These are phyloP conservation scores for Hydrangea macrophylla DNA, from an alignment of 148 eudicot species.

Conservation along the genomic window DNA sequence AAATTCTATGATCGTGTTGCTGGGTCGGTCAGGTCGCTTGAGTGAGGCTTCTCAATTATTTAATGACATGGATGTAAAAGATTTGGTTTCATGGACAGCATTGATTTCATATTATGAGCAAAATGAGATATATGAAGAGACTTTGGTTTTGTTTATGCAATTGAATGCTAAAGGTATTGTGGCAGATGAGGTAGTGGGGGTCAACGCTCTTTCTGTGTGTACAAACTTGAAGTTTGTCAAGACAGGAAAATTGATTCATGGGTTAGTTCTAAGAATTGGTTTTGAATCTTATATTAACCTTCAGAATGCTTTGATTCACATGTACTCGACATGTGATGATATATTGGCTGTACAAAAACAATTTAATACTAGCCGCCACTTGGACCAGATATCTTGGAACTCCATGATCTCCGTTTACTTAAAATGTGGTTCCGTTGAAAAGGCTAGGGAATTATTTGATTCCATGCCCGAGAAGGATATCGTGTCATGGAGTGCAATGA, in stretches of 20 bases:
- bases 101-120: conserved; percentile 68
- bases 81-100: conserved; percentile 75
- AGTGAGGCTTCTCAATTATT: conserved; percentile 51
- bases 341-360: conserved; percentile 51
- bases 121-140: conserved; percentile 50
- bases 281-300: conserved; percentile 55
- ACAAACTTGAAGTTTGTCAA: conserved; percentile 27
- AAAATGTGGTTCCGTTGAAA: conserved; percentile 45
- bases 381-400: conserved; percentile 53
- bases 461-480: conserved; percentile 62
- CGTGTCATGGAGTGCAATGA: conserved; percentile 77
- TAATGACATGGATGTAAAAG: conserved; percentile 41
- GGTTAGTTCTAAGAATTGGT: conserved; percentile 50
- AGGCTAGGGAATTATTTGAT: conserved; percentile 51
- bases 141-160: conserved; percentile 41
- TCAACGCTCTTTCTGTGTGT: conserved; percentile 66
- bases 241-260: conserved; percentile 45
- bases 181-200: conserved; percentile 59
- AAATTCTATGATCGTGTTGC: conserved; percentile 65
- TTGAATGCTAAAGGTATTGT: conserved; percentile 34
- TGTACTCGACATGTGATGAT: conserved; percentile 55
- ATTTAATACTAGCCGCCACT: conserved; percentile 36
- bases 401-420: conserved; percentile 70
- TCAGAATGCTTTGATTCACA: conserved; percentile 71
- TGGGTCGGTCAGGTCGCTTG: conserved; percentile 47